A percentile compares a stretch with the other conserved stretches of the same genome.
Evolutionary conservation across 352 stramenopile genomes (phyloP).

Genomic region (Thalassiosira livingstoniorum): DNA sequence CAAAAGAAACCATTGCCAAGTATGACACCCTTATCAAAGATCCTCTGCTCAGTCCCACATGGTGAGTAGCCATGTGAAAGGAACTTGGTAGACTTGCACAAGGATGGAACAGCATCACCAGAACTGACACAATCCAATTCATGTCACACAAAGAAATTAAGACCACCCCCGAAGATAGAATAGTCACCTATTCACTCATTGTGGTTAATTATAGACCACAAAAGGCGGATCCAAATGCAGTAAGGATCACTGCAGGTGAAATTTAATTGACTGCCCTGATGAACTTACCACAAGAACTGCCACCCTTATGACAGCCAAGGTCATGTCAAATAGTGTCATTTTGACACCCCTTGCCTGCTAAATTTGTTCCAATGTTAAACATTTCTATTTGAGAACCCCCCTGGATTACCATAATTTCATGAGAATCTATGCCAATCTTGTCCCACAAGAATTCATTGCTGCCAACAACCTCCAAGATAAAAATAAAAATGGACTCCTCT

Average conservation of each 20-base stretch:
- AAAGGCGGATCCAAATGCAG: constrained; percentile 31
- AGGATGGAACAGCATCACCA: constrained; percentile 8
- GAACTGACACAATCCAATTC: constrained; percentile 48
- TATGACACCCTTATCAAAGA: constrained; percentile 10
- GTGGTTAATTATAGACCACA: constrained; percentile 38
- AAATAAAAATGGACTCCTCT: constrained; percentile 24
- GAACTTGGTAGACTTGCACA: constrained; percentile 47
- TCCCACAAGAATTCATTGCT: constrained; percentile 43
- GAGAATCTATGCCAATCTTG: constrained; percentile 23
- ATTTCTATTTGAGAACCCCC: constrained; percentile 36
- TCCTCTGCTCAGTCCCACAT: neutral
- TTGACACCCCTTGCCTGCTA: too few species aligned
- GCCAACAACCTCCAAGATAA: constrained; percentile 42
- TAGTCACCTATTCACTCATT: constrained; percentile 46
- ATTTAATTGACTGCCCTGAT: constrained; percentile 36
- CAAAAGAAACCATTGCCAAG: constrained; percentile 28
- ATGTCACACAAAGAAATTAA: constrained; percentile 33
- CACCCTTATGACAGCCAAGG: too few species aligned
- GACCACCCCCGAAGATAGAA: constrained; percentile 31
- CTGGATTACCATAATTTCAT: constrained; percentile 57
- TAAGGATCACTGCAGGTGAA: constrained; percentile 28
- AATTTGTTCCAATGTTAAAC: too few species aligned
- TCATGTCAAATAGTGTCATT: too few species aligned
- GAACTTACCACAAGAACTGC: too few species aligned
- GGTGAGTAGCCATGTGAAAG: constrained; percentile 26